These are phyloP conservation scores for Anthostomella pinea DNA, from an alignment of 2,329 filamentous ascomycete species.

Conservation along the genomic window DNA sequence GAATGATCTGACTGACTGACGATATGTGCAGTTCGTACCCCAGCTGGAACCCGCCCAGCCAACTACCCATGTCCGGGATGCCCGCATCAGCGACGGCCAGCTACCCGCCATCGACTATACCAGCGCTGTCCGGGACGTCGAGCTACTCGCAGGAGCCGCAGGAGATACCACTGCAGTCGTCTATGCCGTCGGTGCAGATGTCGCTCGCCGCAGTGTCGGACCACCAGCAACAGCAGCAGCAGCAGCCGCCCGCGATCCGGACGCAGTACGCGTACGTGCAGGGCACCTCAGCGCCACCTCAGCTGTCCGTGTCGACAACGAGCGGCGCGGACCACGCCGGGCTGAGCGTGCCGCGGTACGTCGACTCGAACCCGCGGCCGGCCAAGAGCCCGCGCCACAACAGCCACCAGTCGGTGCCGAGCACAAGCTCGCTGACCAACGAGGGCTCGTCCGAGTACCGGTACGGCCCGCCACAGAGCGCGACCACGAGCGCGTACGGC, in stretches of 20 bases:
- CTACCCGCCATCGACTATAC: constrained; percentile 52
- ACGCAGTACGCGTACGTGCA: constrained; percentile 56
- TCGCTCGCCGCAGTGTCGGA: constrained; percentile 48
- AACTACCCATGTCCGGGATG: constrained; percentile 47
- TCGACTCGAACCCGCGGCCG: constrained; percentile 53
- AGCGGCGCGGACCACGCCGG: constrained; percentile 43
- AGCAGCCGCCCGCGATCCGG: constrained; percentile 42
- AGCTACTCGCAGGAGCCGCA: constrained; percentile 51
- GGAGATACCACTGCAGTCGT: constrained; percentile 51
- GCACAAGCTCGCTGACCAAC: constrained; percentile 45
- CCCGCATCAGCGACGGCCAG: constrained; percentile 42
- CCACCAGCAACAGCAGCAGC: too few species aligned
- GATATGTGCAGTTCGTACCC: constrained; percentile 50
- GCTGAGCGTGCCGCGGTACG: constrained; percentile 55
- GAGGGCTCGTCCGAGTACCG: constrained; percentile 55
- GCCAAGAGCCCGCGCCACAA: constrained; percentile 55
- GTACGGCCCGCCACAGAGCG: constrained; percentile 45
- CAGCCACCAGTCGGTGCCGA: constrained; percentile 53
- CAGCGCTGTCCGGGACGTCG: constrained; percentile 43
- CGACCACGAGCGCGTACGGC: constrained; percentile 13
- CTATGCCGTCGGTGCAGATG: constrained; percentile 54
- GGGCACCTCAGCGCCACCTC: constrained; percentile 47
- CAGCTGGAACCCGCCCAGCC: constrained; percentile 49
- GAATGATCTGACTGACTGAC: too few species aligned
- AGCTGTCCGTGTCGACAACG: constrained; percentile 44